A percentile compares a stretch with the other conserved stretches of the same genome.
These are phyloP conservation scores for Spencermartinsiella europaea DNA, from an alignment of 805 yeast genomes.

Conservation along the genomic window DNA sequence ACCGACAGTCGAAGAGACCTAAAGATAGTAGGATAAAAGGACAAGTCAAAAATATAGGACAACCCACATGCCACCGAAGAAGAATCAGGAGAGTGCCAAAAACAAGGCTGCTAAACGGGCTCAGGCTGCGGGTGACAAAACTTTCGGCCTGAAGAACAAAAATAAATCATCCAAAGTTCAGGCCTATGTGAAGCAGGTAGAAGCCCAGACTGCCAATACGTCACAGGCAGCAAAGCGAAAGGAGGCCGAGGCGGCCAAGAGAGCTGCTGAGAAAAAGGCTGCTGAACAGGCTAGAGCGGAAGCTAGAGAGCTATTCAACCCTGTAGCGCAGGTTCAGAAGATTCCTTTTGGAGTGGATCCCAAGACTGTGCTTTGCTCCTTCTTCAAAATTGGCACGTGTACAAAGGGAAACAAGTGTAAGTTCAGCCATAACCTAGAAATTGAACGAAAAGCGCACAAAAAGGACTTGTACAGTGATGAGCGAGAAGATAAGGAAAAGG, in stretches of 20 bases:
- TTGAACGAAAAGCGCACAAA: constrained; percentile 85
- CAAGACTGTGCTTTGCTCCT: constrained; percentile 83
- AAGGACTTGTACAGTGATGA: constrained; percentile 90
- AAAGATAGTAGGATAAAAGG: no score
- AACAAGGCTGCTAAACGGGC: constrained; percentile 51
- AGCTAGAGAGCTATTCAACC: constrained; percentile 70
- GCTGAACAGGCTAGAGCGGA: constrained; percentile 86
- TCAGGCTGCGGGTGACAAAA: constrained; percentile 71
- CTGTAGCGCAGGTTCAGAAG: constrained; percentile 65
- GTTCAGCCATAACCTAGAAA: constrained; percentile 81
- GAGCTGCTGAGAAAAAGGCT: constrained; percentile 78
- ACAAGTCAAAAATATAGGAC: background rate
- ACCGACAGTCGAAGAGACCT: no score
- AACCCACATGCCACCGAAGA: constrained; percentile 39
- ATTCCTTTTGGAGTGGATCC: constrained; percentile 98
- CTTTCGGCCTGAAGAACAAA: constrained; percentile 93
- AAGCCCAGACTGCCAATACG: constrained; percentile 52
- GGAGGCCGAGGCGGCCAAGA: constrained; percentile 67
- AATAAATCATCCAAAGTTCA: constrained; percentile 92
- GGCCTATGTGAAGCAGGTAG: constrained; percentile 61
- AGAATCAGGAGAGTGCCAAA: constrained; percentile 48
- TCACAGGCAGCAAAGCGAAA: constrained; percentile 52
- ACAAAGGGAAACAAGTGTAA: constrained; percentile 65
- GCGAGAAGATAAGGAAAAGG: constrained; percentile 61
- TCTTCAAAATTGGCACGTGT: constrained; percentile 83